Base-by-base conservation (phyloP, 768 basidiomycete genomes). In the Tulasnella sp. region DNA sequence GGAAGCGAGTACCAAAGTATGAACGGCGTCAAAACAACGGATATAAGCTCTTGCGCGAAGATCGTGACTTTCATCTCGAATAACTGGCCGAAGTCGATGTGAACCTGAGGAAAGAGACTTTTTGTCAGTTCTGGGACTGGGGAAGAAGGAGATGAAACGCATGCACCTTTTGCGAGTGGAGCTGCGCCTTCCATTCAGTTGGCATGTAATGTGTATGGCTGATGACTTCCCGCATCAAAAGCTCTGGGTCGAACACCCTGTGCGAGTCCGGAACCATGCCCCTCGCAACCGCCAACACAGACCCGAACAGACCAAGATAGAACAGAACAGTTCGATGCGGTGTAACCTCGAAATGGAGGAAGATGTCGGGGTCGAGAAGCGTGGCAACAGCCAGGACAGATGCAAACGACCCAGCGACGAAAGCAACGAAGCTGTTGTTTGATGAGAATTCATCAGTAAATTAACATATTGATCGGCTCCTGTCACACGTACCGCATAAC, bases 211-310 rank as follows among this genome's bases (percentile, higher is more conserved):
- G 95, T 13, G 96, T 97, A 70, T 89, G 90, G 19, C 84, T 81
- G 59, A 97, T 85, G 26, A 98, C 90, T 64, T 91, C 93, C 54
- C 79, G 83, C 86, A 99, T 86, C 56, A 96, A 79, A 56, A 89
- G 69, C 69, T 98, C 94, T 1, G 96, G 90, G 66, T 98, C 95
- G 67, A 94, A 94, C 1, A 95, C 89, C 41, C 81, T 76, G 69
- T 94, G 92, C 63, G 96, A 91, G 60, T 93, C 93, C 0, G 93
- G 94, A 42, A 96, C 84, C 91, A 96, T 96, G 2, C 94, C 94
- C 51, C 96, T 74, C 7, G 93, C 87, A 4, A 88, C 85, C 3
- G 92, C 92, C 41, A 99, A 77, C 15, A 95, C 77, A 19, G 86
- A 85, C 55, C 88, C 89, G 68, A 96, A 97, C 4, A 97, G 70